These are phyloP conservation scores for Phtheirospermum japonicum DNA, from an alignment of 257 asterid species.

Conservation along the genomic window DNA sequence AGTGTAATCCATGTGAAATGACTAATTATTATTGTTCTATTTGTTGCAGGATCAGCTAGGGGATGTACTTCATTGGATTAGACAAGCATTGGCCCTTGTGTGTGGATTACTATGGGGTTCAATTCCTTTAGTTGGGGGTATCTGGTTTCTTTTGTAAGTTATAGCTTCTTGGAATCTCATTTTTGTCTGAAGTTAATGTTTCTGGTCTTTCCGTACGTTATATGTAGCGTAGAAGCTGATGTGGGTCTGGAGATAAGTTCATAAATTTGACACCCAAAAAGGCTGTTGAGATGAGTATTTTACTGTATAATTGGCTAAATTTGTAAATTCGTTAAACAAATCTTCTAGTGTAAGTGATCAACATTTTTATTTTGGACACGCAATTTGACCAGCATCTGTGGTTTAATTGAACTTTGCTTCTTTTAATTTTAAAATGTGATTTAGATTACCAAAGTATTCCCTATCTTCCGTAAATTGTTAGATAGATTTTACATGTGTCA, in stretches of 20 bases:
- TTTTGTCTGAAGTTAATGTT: conserved; percentile 15
- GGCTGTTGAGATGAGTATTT: not conserved
- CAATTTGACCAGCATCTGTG: conserved; percentile 1
- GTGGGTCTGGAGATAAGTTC: conserved; percentile 11
- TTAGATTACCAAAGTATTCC: not conserved
- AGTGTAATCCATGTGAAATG: conserved; percentile 6
- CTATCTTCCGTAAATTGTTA: too few relatives aligned
- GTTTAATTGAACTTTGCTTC: not conserved
- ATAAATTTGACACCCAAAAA: not conserved
- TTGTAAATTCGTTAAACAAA: not conserved
- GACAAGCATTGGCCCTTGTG: conserved; percentile 74
- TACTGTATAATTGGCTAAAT: not conserved
- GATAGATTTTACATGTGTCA: too few relatives aligned
- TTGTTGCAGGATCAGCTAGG: conserved; percentile 84
- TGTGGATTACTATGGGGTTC: conserved; percentile 93
- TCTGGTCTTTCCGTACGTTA: conserved; percentile 1
- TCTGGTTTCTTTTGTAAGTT: conserved; percentile 84
- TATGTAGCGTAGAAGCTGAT: not conserved
- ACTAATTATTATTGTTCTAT: conserved; percentile 23
- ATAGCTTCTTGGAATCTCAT: conserved; percentile 16
- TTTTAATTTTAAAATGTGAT: not conserved
- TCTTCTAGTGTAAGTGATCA: not conserved
- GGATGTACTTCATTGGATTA: conserved; percentile 89
- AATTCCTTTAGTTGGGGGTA: conserved; percentile 89
- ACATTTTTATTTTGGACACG: not conserved